Evolutionary conservation across 176 grass and related monocot genomes (phyloP).

Genomic region (Oryza officinalis): DNA sequence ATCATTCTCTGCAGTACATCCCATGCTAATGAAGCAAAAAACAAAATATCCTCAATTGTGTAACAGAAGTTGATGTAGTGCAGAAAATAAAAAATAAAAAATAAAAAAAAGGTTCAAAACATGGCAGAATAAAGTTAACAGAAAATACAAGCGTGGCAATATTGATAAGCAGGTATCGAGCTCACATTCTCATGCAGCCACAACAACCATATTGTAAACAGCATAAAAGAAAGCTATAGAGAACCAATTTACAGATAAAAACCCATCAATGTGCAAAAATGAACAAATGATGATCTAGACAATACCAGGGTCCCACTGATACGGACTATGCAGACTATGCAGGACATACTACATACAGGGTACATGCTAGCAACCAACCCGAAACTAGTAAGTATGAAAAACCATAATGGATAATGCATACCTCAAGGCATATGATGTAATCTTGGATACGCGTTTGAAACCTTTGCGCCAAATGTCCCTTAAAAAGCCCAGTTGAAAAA

Average conservation of each 20-base stretch:
- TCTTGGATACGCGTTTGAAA: constrained; percentile 93
- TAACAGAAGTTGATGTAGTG: neutral
- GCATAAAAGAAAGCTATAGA: neutral
- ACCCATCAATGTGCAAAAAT: constrained; percentile 16
- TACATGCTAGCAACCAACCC: constrained; percentile 8
- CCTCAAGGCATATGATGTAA: constrained; percentile 99
- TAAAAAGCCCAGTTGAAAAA: constrained; percentile 87
- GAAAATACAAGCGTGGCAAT: neutral
- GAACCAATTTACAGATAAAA: constrained; percentile 4
- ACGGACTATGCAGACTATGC: constrained; percentile 4
- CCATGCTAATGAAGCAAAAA: constrained; percentile 13
- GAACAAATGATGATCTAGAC: neutral
- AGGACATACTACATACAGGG: neutral
- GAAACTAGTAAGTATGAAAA: constrained; percentile 18
- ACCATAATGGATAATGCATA: constrained; percentile 42
- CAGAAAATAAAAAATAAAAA: neutral
- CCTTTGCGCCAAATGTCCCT: constrained; percentile 88
- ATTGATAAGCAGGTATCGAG: neutral
- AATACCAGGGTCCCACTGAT: constrained; percentile 23
- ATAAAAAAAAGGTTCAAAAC: neutral
- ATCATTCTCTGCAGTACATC: neutral
- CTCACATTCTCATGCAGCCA: neutral
- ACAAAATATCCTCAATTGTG: neutral
- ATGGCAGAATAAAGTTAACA: neutral
- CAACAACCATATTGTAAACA: neutral